A percentile compares a stretch with the other conserved stretches of the same genome.
Conservation (phyloP, 73 alveolate genomes). For the Paramecium biaurelia region DNA sequence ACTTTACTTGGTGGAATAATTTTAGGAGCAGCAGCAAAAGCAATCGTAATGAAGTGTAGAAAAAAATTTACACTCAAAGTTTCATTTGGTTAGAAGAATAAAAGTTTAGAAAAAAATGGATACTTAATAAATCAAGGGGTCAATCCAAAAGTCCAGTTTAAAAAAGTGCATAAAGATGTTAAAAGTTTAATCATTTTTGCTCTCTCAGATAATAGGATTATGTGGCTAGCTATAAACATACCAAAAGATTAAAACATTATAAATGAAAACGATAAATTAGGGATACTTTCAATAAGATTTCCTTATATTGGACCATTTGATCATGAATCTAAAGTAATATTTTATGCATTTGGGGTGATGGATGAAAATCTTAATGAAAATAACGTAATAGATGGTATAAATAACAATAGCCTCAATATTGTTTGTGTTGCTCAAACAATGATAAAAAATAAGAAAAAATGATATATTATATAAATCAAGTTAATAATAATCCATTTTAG, state of each 20-base stretch:
- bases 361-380: not conserved
- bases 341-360: not conserved
- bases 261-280: not conserved
- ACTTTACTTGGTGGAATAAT: not conserved
- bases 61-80: not conserved
- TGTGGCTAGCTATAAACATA: not conserved
- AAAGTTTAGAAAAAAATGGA: not conserved
- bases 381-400: not conserved
- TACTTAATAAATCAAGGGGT: not conserved
- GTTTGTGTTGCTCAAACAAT: not conserved
- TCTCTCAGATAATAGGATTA: not conserved
- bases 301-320: not conserved
- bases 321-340: not conserved
- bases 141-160: not conserved
- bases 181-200: not conserved
- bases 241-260: not conserved
- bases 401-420: not conserved
- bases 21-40: not conserved
- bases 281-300: not conserved
- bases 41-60: too few species aligned
- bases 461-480: not conserved
- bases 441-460: not conserved
- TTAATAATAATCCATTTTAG: too few species aligned
- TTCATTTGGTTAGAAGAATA: not conserved
- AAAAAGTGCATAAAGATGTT: not conserved